phyloP scores from a whole-genome alignment of 805 yeast genomes.

The Candida endomychidarum region DNA sequence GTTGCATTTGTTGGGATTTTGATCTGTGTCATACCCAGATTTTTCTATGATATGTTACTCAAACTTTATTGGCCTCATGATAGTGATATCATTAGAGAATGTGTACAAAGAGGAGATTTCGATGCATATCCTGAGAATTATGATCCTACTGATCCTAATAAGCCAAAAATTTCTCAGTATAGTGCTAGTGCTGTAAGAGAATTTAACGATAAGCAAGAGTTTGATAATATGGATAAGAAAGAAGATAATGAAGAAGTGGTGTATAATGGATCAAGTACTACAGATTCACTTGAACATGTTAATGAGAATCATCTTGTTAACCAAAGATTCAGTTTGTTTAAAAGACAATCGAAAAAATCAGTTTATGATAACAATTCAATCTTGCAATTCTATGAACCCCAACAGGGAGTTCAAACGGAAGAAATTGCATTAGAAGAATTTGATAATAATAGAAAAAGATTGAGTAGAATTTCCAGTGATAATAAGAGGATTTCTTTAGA shows the following conservation, averaged over 20 bases:
- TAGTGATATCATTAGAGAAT: slow-evolving; percentile 71
- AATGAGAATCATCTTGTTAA: slow-evolving; percentile 5
- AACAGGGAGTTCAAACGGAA: slow-evolving; percentile 45
- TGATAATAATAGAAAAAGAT: slow-evolving; percentile 22
- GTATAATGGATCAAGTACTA: slow-evolving; percentile 15
- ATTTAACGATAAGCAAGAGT: too few species aligned
- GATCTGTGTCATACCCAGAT: slow-evolving; percentile 66
- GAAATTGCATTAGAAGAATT: slow-evolving; percentile 51
- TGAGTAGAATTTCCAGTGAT: slow-evolving; percentile 23
- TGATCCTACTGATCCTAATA: slow-evolving; percentile 79
- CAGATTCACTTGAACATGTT: slow-evolving; percentile 7
- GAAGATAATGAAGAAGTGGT: slow-evolving; percentile 7
- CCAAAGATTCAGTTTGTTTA: slow-evolving; percentile 31
- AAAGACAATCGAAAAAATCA: slow-evolving; percentile 30
- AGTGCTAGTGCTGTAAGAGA: slow-evolving; percentile 19
- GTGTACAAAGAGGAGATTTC: slow-evolving; percentile 65
- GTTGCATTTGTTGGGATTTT: slow-evolving; percentile 63
- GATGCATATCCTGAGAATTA: slow-evolving; percentile 63
- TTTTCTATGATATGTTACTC: slow-evolving; percentile 55
- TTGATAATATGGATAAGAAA: slow-evolving; percentile 8
- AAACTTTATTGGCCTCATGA: slow-evolving; percentile 62
- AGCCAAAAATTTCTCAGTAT: slow-evolving; percentile 52
- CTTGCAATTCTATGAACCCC: slow-evolving; percentile 31
- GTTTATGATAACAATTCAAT: slow-evolving; percentile 32
- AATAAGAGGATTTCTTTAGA: slow-evolving; percentile 12